A percentile compares a stretch with the other conserved stretches of the same genome.
Conservation (phyloP, 164 flowering plant species). For the Warburgia ugandensis region DNA sequence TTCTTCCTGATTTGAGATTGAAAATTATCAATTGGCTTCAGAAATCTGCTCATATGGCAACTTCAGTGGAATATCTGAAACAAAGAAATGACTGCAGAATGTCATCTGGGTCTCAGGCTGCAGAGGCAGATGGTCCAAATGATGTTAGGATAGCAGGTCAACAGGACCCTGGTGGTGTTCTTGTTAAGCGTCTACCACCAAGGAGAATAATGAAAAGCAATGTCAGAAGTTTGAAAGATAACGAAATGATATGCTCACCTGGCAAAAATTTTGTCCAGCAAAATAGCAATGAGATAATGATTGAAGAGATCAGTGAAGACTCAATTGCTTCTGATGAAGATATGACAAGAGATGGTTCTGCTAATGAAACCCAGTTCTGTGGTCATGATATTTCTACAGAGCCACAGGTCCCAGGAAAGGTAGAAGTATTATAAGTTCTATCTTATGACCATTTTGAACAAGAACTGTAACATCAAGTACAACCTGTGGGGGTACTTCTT, state of each 20-base stretch:
- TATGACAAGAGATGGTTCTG: constrained; percentile 9
- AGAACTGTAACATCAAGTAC: too few relatives aligned
- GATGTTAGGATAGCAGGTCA: constrained; percentile 24
- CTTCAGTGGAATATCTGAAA: constrained; percentile 26
- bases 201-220: constrained; percentile 49
- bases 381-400: constrained; percentile 8
- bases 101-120: constrained; percentile 20
- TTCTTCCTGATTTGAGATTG: constrained; percentile 38
- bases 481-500: too few relatives aligned
- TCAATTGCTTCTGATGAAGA: constrained; percentile 19
- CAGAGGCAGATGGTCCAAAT: constrained; percentile 25
- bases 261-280: constrained; percentile 20
- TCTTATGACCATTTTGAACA: neutral
- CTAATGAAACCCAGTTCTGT: constrained; percentile 14
- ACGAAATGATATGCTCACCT: constrained; percentile 23
- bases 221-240: constrained; percentile 37
- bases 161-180: constrained; percentile 33
- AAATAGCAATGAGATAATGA: constrained; percentile 24
- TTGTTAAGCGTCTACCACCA: constrained; percentile 51
- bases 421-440: constrained; percentile 9
- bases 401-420: constrained; percentile 30
- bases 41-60: constrained; percentile 44
- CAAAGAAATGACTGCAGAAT: constrained; percentile 23
- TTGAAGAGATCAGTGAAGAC: constrained; percentile 19
- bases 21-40: constrained; percentile 65